phyloP scores from a whole-genome alignment of 1,284 basidiomycete species.

The Trametes versicolor region DNA sequence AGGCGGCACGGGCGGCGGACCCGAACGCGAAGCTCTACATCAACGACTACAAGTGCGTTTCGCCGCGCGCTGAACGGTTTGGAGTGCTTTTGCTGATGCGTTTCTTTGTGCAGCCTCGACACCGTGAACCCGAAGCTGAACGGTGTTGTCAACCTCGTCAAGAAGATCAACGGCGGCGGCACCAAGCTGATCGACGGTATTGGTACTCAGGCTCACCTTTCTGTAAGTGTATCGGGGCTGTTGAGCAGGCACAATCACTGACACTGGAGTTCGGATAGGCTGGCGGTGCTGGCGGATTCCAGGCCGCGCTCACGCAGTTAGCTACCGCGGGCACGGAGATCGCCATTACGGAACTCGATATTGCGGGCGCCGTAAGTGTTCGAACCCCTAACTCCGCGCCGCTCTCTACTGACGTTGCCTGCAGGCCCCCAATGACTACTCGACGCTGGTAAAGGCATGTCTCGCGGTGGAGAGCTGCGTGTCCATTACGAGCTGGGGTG shows the following conservation, averaged over 20 bases:
- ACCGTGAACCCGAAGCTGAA: conserved; percentile 44
- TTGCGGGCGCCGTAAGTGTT: conserved; percentile 38
- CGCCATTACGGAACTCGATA: conserved; percentile 53
- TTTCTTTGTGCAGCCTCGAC: conserved; percentile 36
- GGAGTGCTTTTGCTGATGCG: conserved; percentile 4
- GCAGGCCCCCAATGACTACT: conserved; percentile 51
- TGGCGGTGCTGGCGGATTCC: conserved; percentile 50
- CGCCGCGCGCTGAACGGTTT: not conserved
- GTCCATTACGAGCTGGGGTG: conserved; percentile 59
- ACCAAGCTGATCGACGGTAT: conserved; percentile 48
- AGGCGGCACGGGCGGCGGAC: conserved; percentile 48
- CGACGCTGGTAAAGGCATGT: conserved; percentile 57
- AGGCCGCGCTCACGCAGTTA: conserved; percentile 49
- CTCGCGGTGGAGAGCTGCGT: conserved; percentile 54
- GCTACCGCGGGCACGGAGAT: conserved; percentile 53
- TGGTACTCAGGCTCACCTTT: conserved; percentile 47
- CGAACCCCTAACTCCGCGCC: too few relatives aligned
- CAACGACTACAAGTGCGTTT: conserved; percentile 47
- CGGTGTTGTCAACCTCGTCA: conserved; percentile 46
- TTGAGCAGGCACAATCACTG: not conserved
- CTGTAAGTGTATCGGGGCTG: conserved; percentile 24
- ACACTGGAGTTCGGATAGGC: conserved; percentile 33
- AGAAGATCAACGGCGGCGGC: conserved; percentile 42
- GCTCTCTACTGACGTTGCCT: not conserved
- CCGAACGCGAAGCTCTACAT: conserved; percentile 50